phyloP scores from a whole-genome alignment of 139 green algal species.

The Nannochloris sp. region DNA sequence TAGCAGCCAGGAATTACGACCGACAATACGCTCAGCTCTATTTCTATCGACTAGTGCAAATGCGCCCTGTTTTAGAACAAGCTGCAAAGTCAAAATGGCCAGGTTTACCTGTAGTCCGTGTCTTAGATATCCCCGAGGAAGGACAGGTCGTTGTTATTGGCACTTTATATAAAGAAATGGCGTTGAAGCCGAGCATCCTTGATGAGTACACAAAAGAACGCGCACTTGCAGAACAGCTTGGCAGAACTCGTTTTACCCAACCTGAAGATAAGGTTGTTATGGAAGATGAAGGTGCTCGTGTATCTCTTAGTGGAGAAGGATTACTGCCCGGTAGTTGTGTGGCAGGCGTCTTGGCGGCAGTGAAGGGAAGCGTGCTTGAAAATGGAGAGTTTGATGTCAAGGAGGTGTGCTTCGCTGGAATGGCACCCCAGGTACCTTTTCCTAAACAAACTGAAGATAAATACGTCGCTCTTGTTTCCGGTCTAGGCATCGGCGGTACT shows the following conservation, averaged over 20 bases:
- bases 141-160: conserved; percentile 70
- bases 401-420: conserved; percentile 23
- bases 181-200: conserved; percentile 90
- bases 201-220: conserved; percentile 83
- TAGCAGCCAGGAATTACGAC: conserved; percentile 52
- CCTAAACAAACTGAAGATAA: conserved; percentile 34
- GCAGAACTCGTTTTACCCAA: conserved; percentile 46
- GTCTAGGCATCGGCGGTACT: conserved; percentile 69
- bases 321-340: conserved; percentile 52
- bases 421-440: conserved; percentile 31
- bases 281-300: conserved; percentile 89
- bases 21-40: conserved; percentile 93
- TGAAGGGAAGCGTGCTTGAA: conserved; percentile 51
- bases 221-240: conserved; percentile 6
- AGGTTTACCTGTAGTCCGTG: conserved; percentile 51
- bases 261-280: conserved; percentile 78
- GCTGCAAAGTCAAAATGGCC: conserved; percentile 58
- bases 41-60: conserved; percentile 68
- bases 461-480: conserved; percentile 84
- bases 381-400: conserved; percentile 69
- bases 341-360: conserved; percentile 77
- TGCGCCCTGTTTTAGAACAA: conserved; percentile 40
- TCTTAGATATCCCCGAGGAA: conserved; percentile 73
- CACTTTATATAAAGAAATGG: conserved; percentile 97
- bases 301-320: conserved; percentile 49